These are phyloP conservation scores for Glycine latifolia DNA, from an alignment of 306 rosid genomes.

Conservation along the genomic window DNA sequence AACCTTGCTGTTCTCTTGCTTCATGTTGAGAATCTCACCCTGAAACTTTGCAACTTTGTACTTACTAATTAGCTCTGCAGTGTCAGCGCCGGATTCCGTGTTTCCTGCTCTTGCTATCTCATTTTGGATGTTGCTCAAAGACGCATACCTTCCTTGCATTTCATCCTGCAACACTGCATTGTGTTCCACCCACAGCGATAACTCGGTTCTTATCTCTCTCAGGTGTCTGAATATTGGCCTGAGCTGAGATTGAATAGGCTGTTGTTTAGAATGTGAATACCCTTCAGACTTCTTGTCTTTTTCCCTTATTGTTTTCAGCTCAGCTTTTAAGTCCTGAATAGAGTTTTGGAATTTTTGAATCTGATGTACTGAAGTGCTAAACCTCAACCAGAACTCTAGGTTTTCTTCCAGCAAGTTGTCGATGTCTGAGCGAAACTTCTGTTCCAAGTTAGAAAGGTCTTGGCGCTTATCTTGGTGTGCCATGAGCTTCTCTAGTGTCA, in stretches of 20 bases:
- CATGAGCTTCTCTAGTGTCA: constrained; percentile 41
- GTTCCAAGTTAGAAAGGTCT: constrained; percentile 56
- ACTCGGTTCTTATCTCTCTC: constrained; percentile 87
- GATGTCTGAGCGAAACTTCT: constrained; percentile 71
- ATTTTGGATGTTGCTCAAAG: constrained; percentile 68
- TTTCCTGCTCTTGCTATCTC: constrained; percentile 64
- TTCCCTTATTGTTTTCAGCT: constrained; percentile 54
- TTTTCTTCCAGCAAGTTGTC: constrained; percentile 76
- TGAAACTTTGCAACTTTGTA: constrained; percentile 89
- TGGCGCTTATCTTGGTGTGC: constrained; percentile 42
- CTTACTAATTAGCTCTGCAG: constrained; percentile 54
- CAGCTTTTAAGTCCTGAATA: constrained; percentile 75
- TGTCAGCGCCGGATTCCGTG: constrained; percentile 32
- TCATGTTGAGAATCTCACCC: constrained; percentile 93
- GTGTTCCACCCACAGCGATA: constrained; percentile 91
- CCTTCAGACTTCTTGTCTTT: constrained; percentile 58
- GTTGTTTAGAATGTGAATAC: constrained; percentile 48
- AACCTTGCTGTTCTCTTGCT: constrained; percentile 79
- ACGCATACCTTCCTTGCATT: constrained; percentile 62
- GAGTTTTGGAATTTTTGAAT: constrained; percentile 87
- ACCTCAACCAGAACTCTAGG: constrained; percentile 89
- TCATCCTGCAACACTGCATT: constrained; percentile 76
- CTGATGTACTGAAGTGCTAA: constrained; percentile 85
- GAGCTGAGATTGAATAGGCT: constrained; percentile 58
- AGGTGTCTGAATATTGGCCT: constrained; percentile 83